These are phyloP conservation scores for Arabidopsis suecica DNA, from an alignment of 345 rosid species.

Conservation along the genomic window DNA sequence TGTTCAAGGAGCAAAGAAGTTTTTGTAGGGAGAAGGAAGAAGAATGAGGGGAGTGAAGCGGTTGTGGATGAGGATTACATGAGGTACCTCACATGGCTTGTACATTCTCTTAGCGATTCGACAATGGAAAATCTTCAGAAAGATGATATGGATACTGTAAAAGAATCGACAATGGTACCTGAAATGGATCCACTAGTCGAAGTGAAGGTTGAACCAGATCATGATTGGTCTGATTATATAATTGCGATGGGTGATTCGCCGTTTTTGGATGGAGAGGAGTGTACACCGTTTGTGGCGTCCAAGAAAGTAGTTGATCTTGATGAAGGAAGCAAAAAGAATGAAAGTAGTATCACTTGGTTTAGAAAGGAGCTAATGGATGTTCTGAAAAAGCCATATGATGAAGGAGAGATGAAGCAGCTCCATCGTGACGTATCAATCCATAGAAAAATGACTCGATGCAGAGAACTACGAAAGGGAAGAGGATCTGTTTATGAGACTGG, in stretches of 20 bases:
- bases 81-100: constrained; percentile 45
- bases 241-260: constrained; percentile 36
- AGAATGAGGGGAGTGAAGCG: background rate
- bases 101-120: constrained; percentile 24
- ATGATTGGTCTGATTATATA: constrained; percentile 30
- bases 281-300: constrained; percentile 37
- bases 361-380: constrained; percentile 23
- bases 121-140: background rate
- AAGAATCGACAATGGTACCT: constrained; percentile 12
- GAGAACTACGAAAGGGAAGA: constrained; percentile 42
- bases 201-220: constrained; percentile 33
- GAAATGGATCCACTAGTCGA: constrained; percentile 9
- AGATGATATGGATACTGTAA: background rate
- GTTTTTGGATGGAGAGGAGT: constrained; percentile 12
- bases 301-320: constrained; percentile 37
- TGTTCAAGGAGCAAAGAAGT: background rate
- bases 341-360: background rate
- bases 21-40: constrained; percentile 13
- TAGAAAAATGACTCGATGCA: constrained; percentile 28
- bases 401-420: constrained; percentile 29
- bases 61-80: constrained; percentile 36
- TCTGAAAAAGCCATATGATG: constrained; percentile 26
- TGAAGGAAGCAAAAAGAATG: constrained; percentile 21
- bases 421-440: constrained; percentile 23
- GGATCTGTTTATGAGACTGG: constrained; percentile 21